Evolutionary conservation across 495 filamentous ascomycete genomes (phyloP).

Genomic region (Penicillium parvum): DNA sequence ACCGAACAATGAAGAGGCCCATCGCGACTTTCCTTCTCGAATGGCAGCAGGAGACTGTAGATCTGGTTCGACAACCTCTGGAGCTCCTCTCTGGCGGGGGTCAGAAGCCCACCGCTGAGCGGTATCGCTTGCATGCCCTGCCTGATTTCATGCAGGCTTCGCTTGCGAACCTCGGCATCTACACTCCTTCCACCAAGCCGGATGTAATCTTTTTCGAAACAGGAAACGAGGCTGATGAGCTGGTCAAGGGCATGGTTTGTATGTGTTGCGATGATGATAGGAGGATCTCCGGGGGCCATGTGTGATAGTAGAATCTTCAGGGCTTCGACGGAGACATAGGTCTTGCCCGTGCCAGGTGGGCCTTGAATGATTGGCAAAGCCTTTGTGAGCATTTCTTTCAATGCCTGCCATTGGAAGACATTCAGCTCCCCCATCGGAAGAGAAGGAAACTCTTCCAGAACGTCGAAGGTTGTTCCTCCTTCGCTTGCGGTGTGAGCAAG

Average conservation of each 20-base stretch:
- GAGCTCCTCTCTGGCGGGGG: conserved; percentile 26
- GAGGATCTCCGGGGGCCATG: conserved; percentile 55
- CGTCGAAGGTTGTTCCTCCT: conserved; percentile 29
- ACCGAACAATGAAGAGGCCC: conserved; percentile 19
- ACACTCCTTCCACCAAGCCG: conserved; percentile 77
- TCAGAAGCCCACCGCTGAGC: conserved; percentile 20
- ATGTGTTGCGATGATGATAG: conserved; percentile 75
- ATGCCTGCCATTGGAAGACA: conserved; percentile 60
- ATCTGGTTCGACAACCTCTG: no score
- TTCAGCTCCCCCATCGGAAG: conserved; percentile 54
- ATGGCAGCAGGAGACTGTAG: no score
- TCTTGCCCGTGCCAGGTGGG: conserved; percentile 90
- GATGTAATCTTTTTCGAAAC: conserved; percentile 62
- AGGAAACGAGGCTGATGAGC: conserved; percentile 61
- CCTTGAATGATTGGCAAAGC: conserved; percentile 79
- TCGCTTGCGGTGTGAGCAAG: conserved; percentile 15
- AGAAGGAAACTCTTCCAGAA: conserved; percentile 50
- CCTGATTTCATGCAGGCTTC: conserved; percentile 63
- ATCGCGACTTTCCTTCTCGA: conserved; percentile 28
- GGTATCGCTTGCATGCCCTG: neutral
- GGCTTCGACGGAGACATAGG: conserved; percentile 68
- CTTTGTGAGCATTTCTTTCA: conserved; percentile 67
- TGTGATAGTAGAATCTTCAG: conserved; percentile 65
- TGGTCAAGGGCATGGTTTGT: conserved; percentile 96
- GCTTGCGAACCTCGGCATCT: conserved; percentile 59